A percentile compares a stretch with the other conserved stretches of the same genome.
Evolutionary conservation across 768 basidiomycete genomes (phyloP).

Genomic region (Leccinum barrowsii): DNA sequence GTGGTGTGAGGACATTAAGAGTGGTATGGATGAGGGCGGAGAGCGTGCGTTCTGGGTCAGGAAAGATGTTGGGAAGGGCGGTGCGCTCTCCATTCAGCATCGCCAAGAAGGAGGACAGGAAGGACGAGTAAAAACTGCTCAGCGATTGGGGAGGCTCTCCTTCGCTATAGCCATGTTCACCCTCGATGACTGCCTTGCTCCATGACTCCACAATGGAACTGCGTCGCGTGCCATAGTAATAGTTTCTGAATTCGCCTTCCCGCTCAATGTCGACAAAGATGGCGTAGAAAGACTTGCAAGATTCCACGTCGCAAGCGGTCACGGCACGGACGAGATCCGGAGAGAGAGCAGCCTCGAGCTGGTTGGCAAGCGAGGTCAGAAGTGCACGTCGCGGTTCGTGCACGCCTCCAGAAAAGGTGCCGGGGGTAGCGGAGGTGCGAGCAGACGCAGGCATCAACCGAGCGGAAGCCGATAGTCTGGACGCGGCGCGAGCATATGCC

Average conservation of each 20-base stretch:
- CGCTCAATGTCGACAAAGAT: slow-evolving; percentile 92
- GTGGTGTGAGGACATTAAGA: slow-evolving; percentile 75
- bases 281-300: slow-evolving; percentile 73
- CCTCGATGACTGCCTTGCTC: slow-evolving; percentile 52
- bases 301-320: slow-evolving; percentile 67
- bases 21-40: slow-evolving; percentile 82
- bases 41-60: slow-evolving; percentile 73
- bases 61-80: slow-evolving; percentile 82
- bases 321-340: slow-evolving; percentile 89
- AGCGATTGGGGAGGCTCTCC: slow-evolving; percentile 45
- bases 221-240: slow-evolving; percentile 87
- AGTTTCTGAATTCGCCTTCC: slow-evolving; percentile 88
- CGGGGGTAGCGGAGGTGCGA: slow-evolving; percentile 66
- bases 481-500: slow-evolving; percentile 87
- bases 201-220: slow-evolving; percentile 62
- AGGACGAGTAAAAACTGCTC: slow-evolving; percentile 65
- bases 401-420: slow-evolving; percentile 12
- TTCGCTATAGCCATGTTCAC: slow-evolving; percentile 13
- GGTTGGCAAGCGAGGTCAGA: slow-evolving; percentile 91
- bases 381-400: slow-evolving; percentile 83
- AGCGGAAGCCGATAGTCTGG: slow-evolving; percentile 83
- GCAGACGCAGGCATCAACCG: slow-evolving; percentile 90
- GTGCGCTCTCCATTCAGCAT: slow-evolving; percentile 68
- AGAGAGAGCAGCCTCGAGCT: slow-evolving; percentile 88
- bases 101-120: slow-evolving; percentile 65